Evolutionary conservation across 2,329 filamentous ascomycete genomes (phyloP), one percentile per base, ranked within the genome.

Genomic region (Ceratocystis lukuohia): DNA sequence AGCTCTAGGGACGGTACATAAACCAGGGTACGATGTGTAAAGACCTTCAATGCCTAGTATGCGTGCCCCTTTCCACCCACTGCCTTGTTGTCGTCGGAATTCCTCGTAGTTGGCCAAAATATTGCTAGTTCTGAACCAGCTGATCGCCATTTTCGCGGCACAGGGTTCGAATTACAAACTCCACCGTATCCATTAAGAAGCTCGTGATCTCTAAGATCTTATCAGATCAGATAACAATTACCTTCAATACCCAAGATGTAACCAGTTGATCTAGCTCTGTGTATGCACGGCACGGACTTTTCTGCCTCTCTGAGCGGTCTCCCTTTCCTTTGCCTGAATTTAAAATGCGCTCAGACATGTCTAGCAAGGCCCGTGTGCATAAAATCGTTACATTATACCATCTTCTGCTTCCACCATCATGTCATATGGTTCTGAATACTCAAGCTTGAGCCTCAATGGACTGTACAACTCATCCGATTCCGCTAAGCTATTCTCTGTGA

Each of bases 181-280:
- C 22, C 12, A 33, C 17, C 22, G 10, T 28, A 10, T 22, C n/a
- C 10, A 10, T 15, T 33, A 15, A 45, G 1, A 17, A 15, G 17
- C 61, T 17, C 6, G 12, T 25, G 53, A 59, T 59, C 25, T n/a
- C 22, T 7, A 33, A 30, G 53, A 59, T 59, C 53, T 59, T 59
- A 59, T 59, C 53, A 59, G 53, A 59, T 59, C 53, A 59, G 53
- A 59, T 59, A 59, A 59, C 3, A n/a, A 37, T n/a, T 15, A 2
- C 25, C 22, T 15, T 12, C 22, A 30, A 5, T 3, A 20, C 28
- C 53, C 28, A 33, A 10, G 15, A 59, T n/a, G n/a, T 4, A 5
- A n/a, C 17, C 28, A 7, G 28, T n/a, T 59, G n/a, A 30, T 59
- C 17, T 7, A 17, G 6, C 17, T 59, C 28, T 59, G 17, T 3